Evolutionary conservation across 352 stramenopile genomes (phyloP), one percentile per base, ranked within the genome.

Genomic region (Thalassiosira pacifica): DNA sequence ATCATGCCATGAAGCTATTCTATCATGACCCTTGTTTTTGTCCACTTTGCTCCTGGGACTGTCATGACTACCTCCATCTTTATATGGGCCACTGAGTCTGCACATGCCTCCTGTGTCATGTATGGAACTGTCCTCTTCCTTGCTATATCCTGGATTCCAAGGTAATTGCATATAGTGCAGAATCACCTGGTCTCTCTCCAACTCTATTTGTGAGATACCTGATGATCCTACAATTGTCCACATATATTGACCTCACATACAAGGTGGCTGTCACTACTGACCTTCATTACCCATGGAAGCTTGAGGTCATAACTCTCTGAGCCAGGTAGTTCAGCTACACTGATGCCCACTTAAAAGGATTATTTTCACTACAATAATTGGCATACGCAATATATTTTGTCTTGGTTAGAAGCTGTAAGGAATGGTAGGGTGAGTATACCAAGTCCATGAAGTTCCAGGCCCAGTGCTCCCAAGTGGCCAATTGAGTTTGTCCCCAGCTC

Each of bases 91-190:
- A 90, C 40, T 26, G 65, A 59, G 1, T 84, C 87, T 27, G 87
- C 77, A 76, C 80, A 92, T 19, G 87, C 73, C 26, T 77, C 75
- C 13, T n/a, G 84, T 22, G 22, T 73, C 16, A 71, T n/a, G 31
- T 40, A 78, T 0, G 48, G 32, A 3, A 9, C 1, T 22, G 81
- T 77, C 5, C 70, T 1, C 42, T 92, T 92, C 19, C 88, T 22
- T 22, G 80, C 53, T n/a, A 84, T 84, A 48, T 92, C 87, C 42
- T 90, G 83, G 2, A 90, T 48, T n/a, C 86, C 83, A 8, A 86
- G 57, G 2, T n/a, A 76, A 11, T 48, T 76, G 13, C 70, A 13
- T 13, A 13, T 48, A 13, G 37, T 13, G 6, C 13, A 48, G n/a
- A n/a, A n/a, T n/a, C n/a, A n/a, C 11, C 55, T 53, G 0, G 18